phyloP scores from a whole-genome alignment of 169 alveolate species.

The Theileria orientalis region DNA sequence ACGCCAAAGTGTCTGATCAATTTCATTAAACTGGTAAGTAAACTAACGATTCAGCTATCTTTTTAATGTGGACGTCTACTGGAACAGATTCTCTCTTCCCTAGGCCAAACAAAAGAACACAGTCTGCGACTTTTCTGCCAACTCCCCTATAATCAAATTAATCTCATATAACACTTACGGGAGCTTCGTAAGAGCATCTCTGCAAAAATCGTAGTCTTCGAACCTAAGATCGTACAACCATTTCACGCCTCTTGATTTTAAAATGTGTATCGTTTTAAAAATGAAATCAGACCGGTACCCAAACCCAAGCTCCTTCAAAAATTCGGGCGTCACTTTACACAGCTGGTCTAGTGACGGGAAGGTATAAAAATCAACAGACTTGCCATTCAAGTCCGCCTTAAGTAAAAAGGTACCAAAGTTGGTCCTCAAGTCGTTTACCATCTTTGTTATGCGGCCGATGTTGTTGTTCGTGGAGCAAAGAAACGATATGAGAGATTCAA shows the following conservation, averaged over 20 bases:
- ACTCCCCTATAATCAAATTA: slow-evolving; percentile 77
- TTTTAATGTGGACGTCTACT: slow-evolving; percentile 88
- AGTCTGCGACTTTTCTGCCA: slow-evolving; percentile 92
- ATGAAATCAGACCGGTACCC: slow-evolving; percentile 70
- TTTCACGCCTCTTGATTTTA: slow-evolving; percentile 50
- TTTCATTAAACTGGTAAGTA: too few species aligned
- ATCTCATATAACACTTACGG: slow-evolving; percentile 9
- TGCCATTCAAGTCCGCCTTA: neutral
- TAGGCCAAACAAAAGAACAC: slow-evolving; percentile 84
- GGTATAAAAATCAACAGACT: slow-evolving; percentile 42
- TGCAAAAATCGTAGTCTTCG: slow-evolving; percentile 18
- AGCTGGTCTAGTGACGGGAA: slow-evolving; percentile 64
- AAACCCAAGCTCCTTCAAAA: slow-evolving; percentile 58
- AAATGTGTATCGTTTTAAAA: slow-evolving; percentile 51
- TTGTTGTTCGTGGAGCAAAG: slow-evolving; percentile 81
- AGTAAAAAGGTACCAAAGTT: slow-evolving; percentile 52
- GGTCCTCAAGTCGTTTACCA: slow-evolving; percentile 60
- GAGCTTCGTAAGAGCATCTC: slow-evolving; percentile 13
- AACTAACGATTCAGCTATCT: slow-evolving; percentile 32
- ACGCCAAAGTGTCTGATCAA: slow-evolving; percentile 35
- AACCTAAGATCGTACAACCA: slow-evolving; percentile 51
- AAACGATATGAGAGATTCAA: slow-evolving; percentile 76
- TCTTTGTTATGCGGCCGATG: slow-evolving; percentile 69
- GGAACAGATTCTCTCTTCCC: slow-evolving; percentile 82
- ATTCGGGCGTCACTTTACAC: slow-evolving; percentile 32